Percentiles rank a stretch among this genome's conserved stretches.
phyloP scores from a whole-genome alignment of 768 basidiomycete genomes.

The Amanita subjunquillea region DNA sequence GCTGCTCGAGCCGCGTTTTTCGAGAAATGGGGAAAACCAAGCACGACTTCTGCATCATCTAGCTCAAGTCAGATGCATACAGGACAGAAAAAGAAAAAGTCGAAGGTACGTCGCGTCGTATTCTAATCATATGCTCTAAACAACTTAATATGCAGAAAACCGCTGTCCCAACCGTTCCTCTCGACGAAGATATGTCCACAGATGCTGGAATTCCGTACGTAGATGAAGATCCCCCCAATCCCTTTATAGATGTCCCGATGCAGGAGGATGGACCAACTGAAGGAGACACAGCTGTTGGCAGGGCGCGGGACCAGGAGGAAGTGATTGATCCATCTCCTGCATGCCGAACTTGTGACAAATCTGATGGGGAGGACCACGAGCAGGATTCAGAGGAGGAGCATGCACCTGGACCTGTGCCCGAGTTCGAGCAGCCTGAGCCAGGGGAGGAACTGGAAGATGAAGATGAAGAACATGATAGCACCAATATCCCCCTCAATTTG shows the following conservation, averaged over 20 bases:
- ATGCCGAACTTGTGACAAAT: neutral
- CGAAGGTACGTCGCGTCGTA: neutral
- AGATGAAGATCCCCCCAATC: neutral
- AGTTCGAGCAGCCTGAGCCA: neutral
- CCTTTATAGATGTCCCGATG: neutral
- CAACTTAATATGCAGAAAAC: neutral
- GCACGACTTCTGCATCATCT: neutral
- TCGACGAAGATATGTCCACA: neutral
- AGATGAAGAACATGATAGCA: neutral
- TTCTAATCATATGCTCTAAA: neutral
- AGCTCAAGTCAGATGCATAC: neutral
- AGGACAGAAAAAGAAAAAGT: neutral
- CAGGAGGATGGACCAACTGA: neutral
- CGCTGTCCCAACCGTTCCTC: neutral
- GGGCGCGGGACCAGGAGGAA: neutral
- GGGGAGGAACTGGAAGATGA: neutral
- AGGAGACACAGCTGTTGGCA: neutral
- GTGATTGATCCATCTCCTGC: neutral
- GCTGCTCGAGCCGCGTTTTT: neutral
- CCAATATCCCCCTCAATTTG: neutral
- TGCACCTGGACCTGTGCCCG: neutral
- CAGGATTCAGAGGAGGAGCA: neutral
- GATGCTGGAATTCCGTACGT: neutral
- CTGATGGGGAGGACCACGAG: neutral
- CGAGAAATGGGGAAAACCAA: neutral